Percentiles rank a stretch among this genome's conserved stretches.
Evolutionary conservation across 1,284 basidiomycete genomes (phyloP).

Genomic region (Melanopsichium pennsylvanicum): DNA sequence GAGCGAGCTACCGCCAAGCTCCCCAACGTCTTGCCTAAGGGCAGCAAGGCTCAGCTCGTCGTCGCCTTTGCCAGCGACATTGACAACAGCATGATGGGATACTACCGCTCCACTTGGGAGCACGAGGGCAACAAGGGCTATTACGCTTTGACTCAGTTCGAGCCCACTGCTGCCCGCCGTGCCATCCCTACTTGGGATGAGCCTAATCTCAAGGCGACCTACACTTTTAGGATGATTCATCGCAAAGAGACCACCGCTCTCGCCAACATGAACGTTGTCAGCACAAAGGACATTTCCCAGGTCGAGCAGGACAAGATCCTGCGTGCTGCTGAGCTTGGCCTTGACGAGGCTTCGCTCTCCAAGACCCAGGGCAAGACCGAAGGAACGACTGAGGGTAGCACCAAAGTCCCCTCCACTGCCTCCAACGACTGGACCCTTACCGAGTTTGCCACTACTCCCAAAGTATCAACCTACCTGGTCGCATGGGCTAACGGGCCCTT

Average conservation of each 20-base stretch:
- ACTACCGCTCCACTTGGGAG: constrained; percentile 67
- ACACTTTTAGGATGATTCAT: constrained; percentile 82
- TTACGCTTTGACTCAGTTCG: constrained; percentile 66
- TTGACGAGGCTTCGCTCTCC: constrained; percentile 70
- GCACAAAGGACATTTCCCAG: constrained; percentile 42
- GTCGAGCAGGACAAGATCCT: constrained; percentile 57
- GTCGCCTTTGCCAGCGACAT: constrained; percentile 58
- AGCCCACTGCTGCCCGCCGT: constrained; percentile 83
- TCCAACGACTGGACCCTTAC: constrained; percentile 65
- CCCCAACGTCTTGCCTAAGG: constrained; percentile 49
- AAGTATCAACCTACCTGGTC: constrained; percentile 89
- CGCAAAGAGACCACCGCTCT: constrained; percentile 73
- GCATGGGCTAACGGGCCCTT: constrained; percentile 90
- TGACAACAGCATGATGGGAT: constrained; percentile 61
- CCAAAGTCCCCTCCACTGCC: constrained; percentile 25
- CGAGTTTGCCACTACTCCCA: constrained; percentile 63
- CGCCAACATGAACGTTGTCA: constrained; percentile 77
- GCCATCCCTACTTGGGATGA: constrained; percentile 81
- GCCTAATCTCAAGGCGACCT: constrained; percentile 88
- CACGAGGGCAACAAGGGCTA: constrained; percentile 67
- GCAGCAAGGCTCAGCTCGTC: constrained; percentile 54
- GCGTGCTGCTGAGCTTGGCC: constrained; percentile 73
- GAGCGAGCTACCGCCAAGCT: constrained; percentile 57
- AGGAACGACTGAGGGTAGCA: constrained; percentile 61
- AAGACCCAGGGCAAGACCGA: constrained; percentile 60